phyloP scores from a whole-genome alignment of 441 rosid species.

The Melastoma candidum region DNA sequence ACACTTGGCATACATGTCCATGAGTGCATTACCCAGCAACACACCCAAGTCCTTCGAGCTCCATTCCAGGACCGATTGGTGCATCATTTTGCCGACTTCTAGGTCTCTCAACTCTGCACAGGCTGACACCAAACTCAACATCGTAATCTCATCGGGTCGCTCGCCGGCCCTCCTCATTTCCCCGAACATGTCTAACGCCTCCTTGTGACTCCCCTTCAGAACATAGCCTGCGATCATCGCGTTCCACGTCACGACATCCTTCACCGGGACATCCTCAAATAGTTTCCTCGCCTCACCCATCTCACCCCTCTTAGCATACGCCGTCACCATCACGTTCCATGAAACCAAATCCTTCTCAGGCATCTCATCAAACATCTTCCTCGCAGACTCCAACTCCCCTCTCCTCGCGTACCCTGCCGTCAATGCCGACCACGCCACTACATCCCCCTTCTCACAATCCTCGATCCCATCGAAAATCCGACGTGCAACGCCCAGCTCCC shows the following conservation, averaged over 20 bases:
- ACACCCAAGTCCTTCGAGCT: slow-evolving; percentile 17
- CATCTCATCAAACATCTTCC: slow-evolving; percentile 44
- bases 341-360: slow-evolving; percentile 52
- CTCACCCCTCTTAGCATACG: slow-evolving; percentile 35
- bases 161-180: slow-evolving; percentile 47
- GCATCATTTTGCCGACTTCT: slow-evolving; percentile 37
- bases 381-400: slow-evolving; percentile 37
- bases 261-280: slow-evolving; percentile 34
- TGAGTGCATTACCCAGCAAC: slow-evolving; percentile 40
- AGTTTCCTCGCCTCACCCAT: slow-evolving; percentile 42
- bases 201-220: slow-evolving; percentile 22
- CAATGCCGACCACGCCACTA: slow-evolving; percentile 58
- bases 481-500: slow-evolving; percentile 39
- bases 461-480: slow-evolving; percentile 33
- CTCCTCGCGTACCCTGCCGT: slow-evolving; percentile 57
- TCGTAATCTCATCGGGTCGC: slow-evolving; percentile 46
- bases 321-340: slow-evolving; percentile 64
- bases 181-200: slow-evolving; percentile 40
- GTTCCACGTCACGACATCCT: slow-evolving; percentile 59
- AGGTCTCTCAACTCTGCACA: slow-evolving; percentile 46
- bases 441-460: slow-evolving; percentile 26
- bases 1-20: slow-evolving; percentile 62
- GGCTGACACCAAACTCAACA: slow-evolving; percentile 48
- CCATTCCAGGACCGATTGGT: slow-evolving; percentile 25
- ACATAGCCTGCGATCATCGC: slow-evolving; percentile 53